Evolutionary conservation across 2,329 filamentous ascomycete genomes (phyloP).

Genomic region (Fusarium stilboides): DNA sequence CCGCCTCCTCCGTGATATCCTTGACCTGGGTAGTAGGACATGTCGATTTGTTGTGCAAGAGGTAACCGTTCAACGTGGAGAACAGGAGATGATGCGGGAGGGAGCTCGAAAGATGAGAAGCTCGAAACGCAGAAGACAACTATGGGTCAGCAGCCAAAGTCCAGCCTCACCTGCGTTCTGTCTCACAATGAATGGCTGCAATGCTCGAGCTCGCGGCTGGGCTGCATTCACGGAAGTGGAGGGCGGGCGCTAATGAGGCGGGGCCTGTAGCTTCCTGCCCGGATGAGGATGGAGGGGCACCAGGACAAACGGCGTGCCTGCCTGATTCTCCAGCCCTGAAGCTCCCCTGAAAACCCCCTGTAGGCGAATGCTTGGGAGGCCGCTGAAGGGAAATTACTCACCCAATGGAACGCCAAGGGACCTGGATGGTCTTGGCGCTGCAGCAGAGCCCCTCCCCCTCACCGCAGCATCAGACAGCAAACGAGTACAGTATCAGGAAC

Average conservation of each 20-base stretch:
- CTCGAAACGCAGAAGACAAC: constrained; percentile 21
- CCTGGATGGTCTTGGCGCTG: constrained; percentile 42
- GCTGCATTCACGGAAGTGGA: constrained; percentile 3
- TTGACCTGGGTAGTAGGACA: constrained; percentile 61
- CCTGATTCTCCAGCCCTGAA: constrained; percentile 29
- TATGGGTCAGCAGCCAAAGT: constrained; percentile 24
- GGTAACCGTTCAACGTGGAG: constrained; percentile 15
- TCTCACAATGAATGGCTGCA: constrained; percentile 8
- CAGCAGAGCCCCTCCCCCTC: constrained; percentile 42
- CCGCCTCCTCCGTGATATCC: constrained; percentile 58
- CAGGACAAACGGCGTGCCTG: constrained; percentile 12
- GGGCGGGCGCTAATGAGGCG: constrained; percentile 38
- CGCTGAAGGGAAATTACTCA: constrained; percentile 18
- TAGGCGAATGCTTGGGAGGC: constrained; percentile 30
- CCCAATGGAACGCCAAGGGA: constrained; percentile 35
- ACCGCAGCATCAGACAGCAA: constrained; percentile 34
- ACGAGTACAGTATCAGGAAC: constrained; percentile 23
- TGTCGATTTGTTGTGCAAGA: constrained; percentile 38
- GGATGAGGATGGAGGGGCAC: background rate
- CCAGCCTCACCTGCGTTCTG: constrained; percentile 17
- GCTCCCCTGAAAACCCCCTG: constrained; percentile 30
- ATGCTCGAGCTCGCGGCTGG: background rate
- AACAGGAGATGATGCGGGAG: constrained; percentile 25
- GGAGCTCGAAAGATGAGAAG: constrained; percentile 23
- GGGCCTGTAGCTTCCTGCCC: constrained; percentile 1